phyloP scores from a whole-genome alignment of 202 grass and related monocot genomes.

The Musa balbisiana region DNA sequence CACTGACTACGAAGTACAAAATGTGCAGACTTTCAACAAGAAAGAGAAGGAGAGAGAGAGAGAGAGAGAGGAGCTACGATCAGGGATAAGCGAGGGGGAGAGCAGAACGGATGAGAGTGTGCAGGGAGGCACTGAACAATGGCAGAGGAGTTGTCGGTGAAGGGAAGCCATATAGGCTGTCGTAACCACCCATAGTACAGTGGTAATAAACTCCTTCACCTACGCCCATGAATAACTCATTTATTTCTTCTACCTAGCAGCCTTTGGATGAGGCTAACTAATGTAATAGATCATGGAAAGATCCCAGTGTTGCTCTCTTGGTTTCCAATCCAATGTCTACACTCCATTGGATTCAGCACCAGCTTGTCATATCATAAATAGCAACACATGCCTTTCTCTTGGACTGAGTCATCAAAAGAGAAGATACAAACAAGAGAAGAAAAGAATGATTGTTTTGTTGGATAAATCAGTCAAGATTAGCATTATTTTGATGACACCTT shows the following conservation, averaged over 20 bases:
- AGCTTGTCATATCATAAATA: too few species aligned
- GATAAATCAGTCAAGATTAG: too few species aligned
- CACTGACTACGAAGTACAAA: constrained; percentile 29
- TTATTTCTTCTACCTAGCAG: constrained; percentile 16
- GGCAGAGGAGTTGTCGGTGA: constrained; percentile 50
- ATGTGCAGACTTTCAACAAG: constrained; percentile 6
- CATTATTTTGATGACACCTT: too few species aligned
- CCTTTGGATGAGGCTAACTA: too few species aligned
- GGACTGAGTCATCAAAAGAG: too few species aligned
- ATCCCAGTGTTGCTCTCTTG: too few species aligned
- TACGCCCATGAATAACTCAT: constrained; percentile 46
- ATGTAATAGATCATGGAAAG: too few species aligned
- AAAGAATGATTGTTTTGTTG: too few species aligned
- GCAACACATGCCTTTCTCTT: too few species aligned
- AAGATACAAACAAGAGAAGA: too few species aligned
- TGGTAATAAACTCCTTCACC: constrained; percentile 62
- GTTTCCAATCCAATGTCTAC: too few species aligned
- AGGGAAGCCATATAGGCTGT: constrained; percentile 10
- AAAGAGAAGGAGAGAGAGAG: background rate
- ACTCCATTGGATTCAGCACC: too few species aligned
- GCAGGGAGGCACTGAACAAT: background rate
- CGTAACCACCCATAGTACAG: background rate
- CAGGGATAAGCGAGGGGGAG: background rate
- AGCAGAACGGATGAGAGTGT: background rate
- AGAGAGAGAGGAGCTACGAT: background rate